A percentile compares a stretch with the other conserved stretches of the same genome.
Evolutionary conservation across 2,329 filamentous ascomycete species (phyloP).

Genomic region (Calonectria multiphialidica): DNA sequence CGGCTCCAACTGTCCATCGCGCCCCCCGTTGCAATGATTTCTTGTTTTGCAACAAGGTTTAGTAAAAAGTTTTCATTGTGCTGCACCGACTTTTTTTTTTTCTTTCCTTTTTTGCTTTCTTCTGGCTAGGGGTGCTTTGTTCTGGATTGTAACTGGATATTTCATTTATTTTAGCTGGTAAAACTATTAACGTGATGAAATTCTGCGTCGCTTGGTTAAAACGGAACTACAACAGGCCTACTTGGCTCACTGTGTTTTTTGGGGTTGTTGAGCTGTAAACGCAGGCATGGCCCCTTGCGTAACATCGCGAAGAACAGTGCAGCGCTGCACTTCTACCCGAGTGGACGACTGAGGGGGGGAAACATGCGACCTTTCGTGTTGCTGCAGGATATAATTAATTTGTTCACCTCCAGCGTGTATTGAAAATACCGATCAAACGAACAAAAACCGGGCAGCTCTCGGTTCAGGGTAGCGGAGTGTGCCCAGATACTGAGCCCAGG

Average conservation of each 20-base stretch:
- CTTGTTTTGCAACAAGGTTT: not conserved
- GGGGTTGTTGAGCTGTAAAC: conserved; percentile 2
- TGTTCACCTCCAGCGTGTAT: not conserved
- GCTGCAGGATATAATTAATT: not conserved
- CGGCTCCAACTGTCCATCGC: not conserved
- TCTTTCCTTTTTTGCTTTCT: not conserved
- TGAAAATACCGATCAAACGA: not conserved
- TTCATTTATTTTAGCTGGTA: not conserved
- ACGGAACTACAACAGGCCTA: too few relatives aligned
- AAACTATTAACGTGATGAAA: not conserved
- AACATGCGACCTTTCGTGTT: not conserved
- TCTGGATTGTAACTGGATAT: not conserved
- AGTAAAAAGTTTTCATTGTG: not conserved
- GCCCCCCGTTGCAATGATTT: not conserved
- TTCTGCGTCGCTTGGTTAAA: not conserved
- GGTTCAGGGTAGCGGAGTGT: not conserved
- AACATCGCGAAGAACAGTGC: not conserved
- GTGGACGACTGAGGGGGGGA: not conserved
- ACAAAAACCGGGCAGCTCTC: not conserved
- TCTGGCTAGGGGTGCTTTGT: too few relatives aligned
- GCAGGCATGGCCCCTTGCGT: not conserved
- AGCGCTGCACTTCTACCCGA: not conserved
- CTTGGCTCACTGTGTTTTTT: not conserved
- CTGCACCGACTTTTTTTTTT: not conserved
- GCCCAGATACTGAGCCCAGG: not conserved